Evolutionary conservation across 192 early-diverging fungal genomes (phyloP).

Genomic region (Paraglomus occultum): DNA sequence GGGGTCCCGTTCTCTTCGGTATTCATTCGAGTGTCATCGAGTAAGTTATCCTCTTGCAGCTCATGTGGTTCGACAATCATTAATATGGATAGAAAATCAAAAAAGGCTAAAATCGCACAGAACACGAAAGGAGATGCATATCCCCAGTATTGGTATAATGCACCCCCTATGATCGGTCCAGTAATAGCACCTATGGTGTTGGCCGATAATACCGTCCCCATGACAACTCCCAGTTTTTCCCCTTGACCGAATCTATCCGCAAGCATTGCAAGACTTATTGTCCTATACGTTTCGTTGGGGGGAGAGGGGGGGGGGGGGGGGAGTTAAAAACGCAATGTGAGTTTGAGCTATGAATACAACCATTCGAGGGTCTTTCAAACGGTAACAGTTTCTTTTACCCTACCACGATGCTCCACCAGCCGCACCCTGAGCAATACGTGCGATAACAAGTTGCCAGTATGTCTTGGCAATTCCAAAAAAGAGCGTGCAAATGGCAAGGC

Average conservation of each 20-base stretch:
- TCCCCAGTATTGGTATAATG: slow-evolving; percentile 65
- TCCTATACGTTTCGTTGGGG: slow-evolving; percentile 39
- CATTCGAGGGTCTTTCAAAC: no score
- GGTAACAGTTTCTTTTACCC: no score
- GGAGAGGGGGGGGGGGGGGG: not conserved
- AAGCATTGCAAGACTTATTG: slow-evolving; percentile 68
- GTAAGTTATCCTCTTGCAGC: slow-evolving; percentile 27
- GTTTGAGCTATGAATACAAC: no score
- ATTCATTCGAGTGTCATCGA: slow-evolving; percentile 24
- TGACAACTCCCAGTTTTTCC: slow-evolving; percentile 62
- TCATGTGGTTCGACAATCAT: slow-evolving; percentile 61
- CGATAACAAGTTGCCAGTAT: slow-evolving; percentile 64
- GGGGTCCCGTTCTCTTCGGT: slow-evolving; percentile 25
- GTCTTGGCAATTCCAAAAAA: slow-evolving; percentile 63
- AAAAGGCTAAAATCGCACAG: slow-evolving; percentile 53
- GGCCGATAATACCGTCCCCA: slow-evolving; percentile 68
- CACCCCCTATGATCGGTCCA: slow-evolving; percentile 67
- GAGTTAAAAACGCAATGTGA: not conserved
- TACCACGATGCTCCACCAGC: slow-evolving; percentile 73
- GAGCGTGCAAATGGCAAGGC: slow-evolving; percentile 60
- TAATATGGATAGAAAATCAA: slow-evolving; percentile 62
- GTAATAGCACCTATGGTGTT: slow-evolving; percentile 67
- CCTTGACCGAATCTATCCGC: slow-evolving; percentile 65
- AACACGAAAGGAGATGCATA: slow-evolving; percentile 67
- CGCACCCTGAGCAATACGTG: slow-evolving; percentile 69